Evolutionary conservation across 2,329 filamentous ascomycete genomes (phyloP), one percentile per base, ranked within the genome.

Genomic region (Sarocladium brachiariae): DNA sequence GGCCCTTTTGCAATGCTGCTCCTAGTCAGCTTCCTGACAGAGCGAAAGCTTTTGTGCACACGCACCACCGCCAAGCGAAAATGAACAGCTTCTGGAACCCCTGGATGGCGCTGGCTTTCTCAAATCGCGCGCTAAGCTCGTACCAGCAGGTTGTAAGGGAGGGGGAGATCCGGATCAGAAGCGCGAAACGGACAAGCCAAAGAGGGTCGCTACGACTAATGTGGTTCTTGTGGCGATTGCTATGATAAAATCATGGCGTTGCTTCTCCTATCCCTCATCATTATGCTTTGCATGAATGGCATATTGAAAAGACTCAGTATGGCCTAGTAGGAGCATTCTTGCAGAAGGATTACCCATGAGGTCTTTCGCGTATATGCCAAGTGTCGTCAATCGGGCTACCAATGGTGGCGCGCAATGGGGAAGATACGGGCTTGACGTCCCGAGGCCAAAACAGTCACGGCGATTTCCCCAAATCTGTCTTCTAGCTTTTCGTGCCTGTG

Each of bases 21-120:
- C 33, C 43, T 47, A 23, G 43, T n/a, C 43, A 47, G 43, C 43
- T 47, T 31, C 43, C 43, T 30, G 14, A 31, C 43, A 47, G 25
- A 47, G 43, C 43, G 18, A 47, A 30, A 25, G 18, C 11, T 23
- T 24, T 13, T 7, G 27, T 7, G 7, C 43, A 47, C 43, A n/a
- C 14, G 43, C 43, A 47, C 24, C 43, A 18, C n/a, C 13, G 43
- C 25, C 43, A 33, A 47, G 43, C 25, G 10, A 39, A 33, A 45
- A 16, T 16, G 24, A 11, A 47, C 14, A 23, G 43, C 27, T 4
- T 14, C 43, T 41, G 13, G 27, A 27, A 10, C 39, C 39, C 39
- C 39, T 45, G 35, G n/a, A 7, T 19, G 35, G 16, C n/a, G 7
- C 18, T 13, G 35, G 6, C 8, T n/a, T n/a, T 4, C 7, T 8